These are phyloP conservation scores for Ascochyta rabiei DNA, from an alignment of 2,329 filamentous ascomycete genomes.

Conservation along the genomic window DNA sequence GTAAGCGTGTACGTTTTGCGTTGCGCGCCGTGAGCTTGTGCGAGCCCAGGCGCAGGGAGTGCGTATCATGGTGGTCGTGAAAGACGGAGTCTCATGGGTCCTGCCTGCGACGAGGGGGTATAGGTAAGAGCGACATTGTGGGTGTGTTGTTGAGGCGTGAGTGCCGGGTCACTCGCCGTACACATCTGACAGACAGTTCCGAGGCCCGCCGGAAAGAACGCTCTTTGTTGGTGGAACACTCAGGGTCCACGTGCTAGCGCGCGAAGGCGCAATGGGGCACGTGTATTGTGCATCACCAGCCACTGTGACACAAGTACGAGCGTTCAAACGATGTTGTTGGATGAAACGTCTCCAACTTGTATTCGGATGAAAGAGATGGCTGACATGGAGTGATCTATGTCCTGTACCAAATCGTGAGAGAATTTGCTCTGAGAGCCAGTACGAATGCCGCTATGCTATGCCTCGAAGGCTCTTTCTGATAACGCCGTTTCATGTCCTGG, in stretches of 20 bases:
- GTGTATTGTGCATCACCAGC: conserved; percentile 1
- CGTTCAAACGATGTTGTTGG: background rate
- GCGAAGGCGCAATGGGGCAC: conserved; percentile 9
- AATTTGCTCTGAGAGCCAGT: background rate
- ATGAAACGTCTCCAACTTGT: background rate
- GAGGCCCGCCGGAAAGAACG: conserved; percentile 7
- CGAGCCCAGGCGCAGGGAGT: conserved; percentile 36
- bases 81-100: conserved; percentile 7
- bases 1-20: conserved; percentile 10
- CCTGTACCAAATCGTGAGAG: background rate
- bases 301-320: background rate
- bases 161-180: conserved; percentile 5
- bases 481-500: background rate
- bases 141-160: conserved; percentile 3
- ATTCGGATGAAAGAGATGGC: background rate
- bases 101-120: background rate
- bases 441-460: conserved; percentile 2
- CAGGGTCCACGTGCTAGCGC: conserved; percentile 8
- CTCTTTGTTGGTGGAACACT: conserved; percentile 1
- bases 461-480: background rate
- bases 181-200: conserved; percentile 5
- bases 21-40: conserved; percentile 32
- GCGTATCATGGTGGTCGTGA: conserved; percentile 38
- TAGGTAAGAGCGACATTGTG: conserved; percentile 2
- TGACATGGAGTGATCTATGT: background rate